A percentile compares a stretch with the other conserved stretches of the same genome.
Conservation (phyloP, 345 rosid species). For the Orychophragmus violaceus region DNA sequence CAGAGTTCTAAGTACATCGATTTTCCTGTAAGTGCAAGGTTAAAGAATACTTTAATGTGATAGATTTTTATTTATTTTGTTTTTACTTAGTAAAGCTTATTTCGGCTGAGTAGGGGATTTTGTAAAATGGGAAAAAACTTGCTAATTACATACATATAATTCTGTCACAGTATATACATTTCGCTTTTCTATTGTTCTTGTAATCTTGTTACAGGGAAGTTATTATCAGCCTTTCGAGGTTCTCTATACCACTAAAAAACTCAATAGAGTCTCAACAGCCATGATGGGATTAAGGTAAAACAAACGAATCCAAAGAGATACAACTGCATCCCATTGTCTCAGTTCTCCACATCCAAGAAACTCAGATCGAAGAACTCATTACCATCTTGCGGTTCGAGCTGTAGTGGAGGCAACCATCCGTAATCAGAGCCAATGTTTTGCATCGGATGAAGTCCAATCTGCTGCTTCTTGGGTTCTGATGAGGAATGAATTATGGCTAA, state of each 20-base stretch:
- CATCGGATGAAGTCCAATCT: too few relatives aligned
- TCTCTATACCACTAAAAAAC: conserved; percentile 22
- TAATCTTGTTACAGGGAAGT: too few relatives aligned
- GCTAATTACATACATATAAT: too few relatives aligned
- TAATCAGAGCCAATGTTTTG: conserved; percentile 15
- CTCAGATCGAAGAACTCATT: conserved; percentile 7
- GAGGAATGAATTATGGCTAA: too few relatives aligned
- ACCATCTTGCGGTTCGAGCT: conserved; percentile 19
- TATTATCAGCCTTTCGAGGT: neutral
- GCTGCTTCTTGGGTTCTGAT: too few relatives aligned
- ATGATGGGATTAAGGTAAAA: neutral
- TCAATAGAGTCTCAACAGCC: conserved; percentile 11
- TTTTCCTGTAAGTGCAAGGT: too few relatives aligned
- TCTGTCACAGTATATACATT: neutral
- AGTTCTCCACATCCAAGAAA: conserved; percentile 10
- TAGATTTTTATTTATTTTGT: too few relatives aligned
- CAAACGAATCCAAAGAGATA: neutral
- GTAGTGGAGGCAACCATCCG: conserved; percentile 21
- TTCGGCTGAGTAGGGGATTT: too few relatives aligned
- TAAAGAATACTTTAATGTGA: too few relatives aligned
- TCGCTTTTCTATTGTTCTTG: neutral
- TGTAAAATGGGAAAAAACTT: too few relatives aligned
- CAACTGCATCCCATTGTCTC: neutral
- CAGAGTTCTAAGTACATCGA: too few relatives aligned
- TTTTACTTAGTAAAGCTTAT: too few relatives aligned